A percentile compares a stretch with the other conserved stretches of the same genome.
These are phyloP conservation scores for Populus hybrid DNA, from an alignment of 441 rosid species.

Conservation along the genomic window DNA sequence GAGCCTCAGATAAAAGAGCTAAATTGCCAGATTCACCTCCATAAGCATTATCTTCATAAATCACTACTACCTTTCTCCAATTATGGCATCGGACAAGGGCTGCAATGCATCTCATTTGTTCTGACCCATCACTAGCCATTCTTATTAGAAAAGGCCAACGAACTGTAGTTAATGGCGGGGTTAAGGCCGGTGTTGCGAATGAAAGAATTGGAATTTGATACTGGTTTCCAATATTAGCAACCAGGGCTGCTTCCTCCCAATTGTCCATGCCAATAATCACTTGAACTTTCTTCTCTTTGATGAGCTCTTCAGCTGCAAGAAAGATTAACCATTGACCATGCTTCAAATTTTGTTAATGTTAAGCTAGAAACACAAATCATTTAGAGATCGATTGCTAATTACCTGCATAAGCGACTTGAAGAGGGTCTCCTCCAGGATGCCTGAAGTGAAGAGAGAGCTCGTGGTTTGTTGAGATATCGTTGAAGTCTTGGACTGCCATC, in stretches of 20 bases:
- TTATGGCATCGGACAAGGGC: constrained; percentile 20
- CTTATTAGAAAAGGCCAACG: constrained; percentile 36
- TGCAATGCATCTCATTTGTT: constrained; percentile 30
- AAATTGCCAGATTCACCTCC: constrained; percentile 27
- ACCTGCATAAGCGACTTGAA: constrained; percentile 28
- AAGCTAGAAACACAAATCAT: not conserved
- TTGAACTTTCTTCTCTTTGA: constrained; percentile 27
- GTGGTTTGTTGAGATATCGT: constrained; percentile 11
- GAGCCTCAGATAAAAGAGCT: constrained; percentile 29
- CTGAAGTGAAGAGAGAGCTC: constrained; percentile 25
- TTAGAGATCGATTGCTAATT: not conserved
- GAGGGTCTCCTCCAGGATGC: constrained; percentile 27
- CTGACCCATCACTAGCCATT: constrained; percentile 26
- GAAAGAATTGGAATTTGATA: constrained; percentile 37
- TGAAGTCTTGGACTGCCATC: constrained; percentile 32
- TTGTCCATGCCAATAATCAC: constrained; percentile 38
- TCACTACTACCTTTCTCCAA: constrained; percentile 29
- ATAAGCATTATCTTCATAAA: constrained; percentile 30
- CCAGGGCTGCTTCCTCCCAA: constrained; percentile 39
- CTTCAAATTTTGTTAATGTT: not conserved
- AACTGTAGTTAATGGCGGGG: constrained; percentile 2
- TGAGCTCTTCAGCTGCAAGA: constrained; percentile 32
- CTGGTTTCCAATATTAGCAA: constrained; percentile 29
- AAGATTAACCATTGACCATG: not conserved
- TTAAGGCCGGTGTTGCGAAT: constrained; percentile 24